Evolutionary conservation across 139 green algal species (phyloP).

Genomic region (Nannochloris sp.): DNA sequence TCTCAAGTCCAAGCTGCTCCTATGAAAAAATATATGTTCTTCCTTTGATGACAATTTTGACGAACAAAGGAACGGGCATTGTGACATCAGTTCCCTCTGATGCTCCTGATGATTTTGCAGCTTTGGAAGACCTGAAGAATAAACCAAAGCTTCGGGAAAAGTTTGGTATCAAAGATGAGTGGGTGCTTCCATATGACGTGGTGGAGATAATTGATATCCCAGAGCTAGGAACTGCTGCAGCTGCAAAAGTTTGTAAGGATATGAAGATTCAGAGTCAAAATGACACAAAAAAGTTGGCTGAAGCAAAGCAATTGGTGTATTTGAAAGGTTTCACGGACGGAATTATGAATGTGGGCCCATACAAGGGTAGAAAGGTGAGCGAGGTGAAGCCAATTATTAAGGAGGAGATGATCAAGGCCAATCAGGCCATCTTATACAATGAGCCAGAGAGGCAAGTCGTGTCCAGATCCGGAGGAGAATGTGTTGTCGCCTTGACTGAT

Average conservation of each 20-base stretch:
- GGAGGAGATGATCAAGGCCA: constrained; percentile 68
- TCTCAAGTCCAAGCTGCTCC: constrained; percentile 56
- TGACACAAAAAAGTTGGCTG: constrained; percentile 89
- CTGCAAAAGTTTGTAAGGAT: constrained; percentile 74
- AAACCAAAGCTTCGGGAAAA: constrained; percentile 92
- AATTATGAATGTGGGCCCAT: constrained; percentile 75
- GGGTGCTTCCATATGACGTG: constrained; percentile 91
- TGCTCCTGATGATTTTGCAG: constrained; percentile 88
- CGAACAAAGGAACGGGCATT: constrained; percentile 94
- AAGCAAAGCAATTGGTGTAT: constrained; percentile 92
- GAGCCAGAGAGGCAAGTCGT: constrained; percentile 78
- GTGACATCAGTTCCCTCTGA: constrained; percentile 94
- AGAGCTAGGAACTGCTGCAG: constrained; percentile 73
- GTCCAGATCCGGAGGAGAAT: constrained; percentile 85
- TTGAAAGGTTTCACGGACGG: constrained; percentile 97
- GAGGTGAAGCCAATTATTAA: constrained; percentile 86
- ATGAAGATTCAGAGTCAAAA: constrained; percentile 92
- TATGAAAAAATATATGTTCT: constrained; percentile 84
- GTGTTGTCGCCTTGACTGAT: constrained; percentile 96
- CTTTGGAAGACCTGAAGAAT: constrained; percentile 80
- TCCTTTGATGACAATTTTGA: constrained; percentile 95
- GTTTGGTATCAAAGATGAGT: constrained; percentile 86
- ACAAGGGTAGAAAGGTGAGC: constrained; percentile 71
- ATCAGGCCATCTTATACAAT: constrained; percentile 74
- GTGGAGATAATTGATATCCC: constrained; percentile 97